Evolutionary conservation across 306 rosid genomes (phyloP), one percentile per base, ranked within the genome.

Genomic region (Cucumis melo): DNA sequence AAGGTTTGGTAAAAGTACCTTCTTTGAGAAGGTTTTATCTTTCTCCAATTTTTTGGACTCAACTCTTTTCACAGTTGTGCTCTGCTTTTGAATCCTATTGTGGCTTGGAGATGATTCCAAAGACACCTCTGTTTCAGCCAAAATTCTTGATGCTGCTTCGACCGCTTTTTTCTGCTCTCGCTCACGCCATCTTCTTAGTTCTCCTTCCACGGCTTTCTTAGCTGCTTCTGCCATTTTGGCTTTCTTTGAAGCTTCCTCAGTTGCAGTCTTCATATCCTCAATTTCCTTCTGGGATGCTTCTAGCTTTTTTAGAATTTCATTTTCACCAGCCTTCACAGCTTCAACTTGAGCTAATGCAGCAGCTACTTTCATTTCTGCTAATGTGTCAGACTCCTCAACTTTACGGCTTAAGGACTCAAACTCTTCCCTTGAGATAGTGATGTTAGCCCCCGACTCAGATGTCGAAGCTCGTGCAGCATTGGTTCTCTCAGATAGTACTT

Each of bases 161-260:
- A 90, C 92, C 0, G 98, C 99, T 76, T 89, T 95, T 83, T 95
- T 92, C 80, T 90, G 99, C 81, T 95, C 99, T 7, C 88, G 84
- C 59, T 95, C 99, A 1, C 96, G 88, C 99, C 99, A 92, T 78
- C 88, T 88, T 71, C 88, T 87, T 27, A 95, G 90, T 74, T 95
- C 99, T 75, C 86, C 90, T 86, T 95, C 99, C 54, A 95, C 98
- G 2, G 91, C 99, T 73, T 46, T 90, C 88, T 90, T 95, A 41
- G 99, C 99, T 23, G 98, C 96, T 86, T 92, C 99, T 15, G 96
- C 98, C 98, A 88, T 95, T 81, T 86, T 89, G 0, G 99, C 99
- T 80, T 79, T 89, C 88, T 85, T 95, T 84, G 77, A 55, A 29
- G 98, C 91, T 66, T 86, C 99, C 70, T 83, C 87, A 2, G 97